These are phyloP conservation scores for Xylariaceae sp. DNA, from an alignment of 2,329 filamentous ascomycete genomes.

Conservation along the genomic window DNA sequence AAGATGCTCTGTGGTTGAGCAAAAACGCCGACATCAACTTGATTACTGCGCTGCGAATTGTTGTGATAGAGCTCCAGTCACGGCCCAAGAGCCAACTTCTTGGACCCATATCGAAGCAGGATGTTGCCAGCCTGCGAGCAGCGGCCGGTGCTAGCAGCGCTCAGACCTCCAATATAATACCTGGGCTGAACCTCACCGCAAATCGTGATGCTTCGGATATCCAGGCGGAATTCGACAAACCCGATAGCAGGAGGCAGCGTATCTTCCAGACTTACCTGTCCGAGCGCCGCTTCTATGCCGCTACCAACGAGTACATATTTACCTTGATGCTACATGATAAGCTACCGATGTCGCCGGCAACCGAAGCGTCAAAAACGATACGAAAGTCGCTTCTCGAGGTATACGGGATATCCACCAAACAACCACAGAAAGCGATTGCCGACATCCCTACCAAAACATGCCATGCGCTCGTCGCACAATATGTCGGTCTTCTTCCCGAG, in stretches of 20 bases:
- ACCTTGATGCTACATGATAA: slow-evolving; percentile 43
- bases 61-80: slow-evolving; percentile 77
- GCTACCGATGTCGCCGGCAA: slow-evolving; percentile 21
- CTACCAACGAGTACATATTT: slow-evolving; percentile 53
- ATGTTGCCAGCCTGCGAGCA: slow-evolving; percentile 69
- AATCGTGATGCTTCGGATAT: slow-evolving; percentile 50
- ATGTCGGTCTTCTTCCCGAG: slow-evolving; percentile 41
- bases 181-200: slow-evolving; percentile 43
- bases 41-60: slow-evolving; percentile 72
- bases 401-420: slow-evolving; percentile 30
- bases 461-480: slow-evolving; percentile 43
- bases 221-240: slow-evolving; percentile 55
- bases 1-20: slow-evolving; percentile 81
- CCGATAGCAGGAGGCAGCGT: slow-evolving; percentile 58
- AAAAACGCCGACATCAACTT: slow-evolving; percentile 73
- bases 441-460: slow-evolving; percentile 34
- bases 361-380: slow-evolving; percentile 25
- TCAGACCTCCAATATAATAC: slow-evolving; percentile 51
- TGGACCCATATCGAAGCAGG: slow-evolving; percentile 68
- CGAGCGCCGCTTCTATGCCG: slow-evolving; percentile 64
- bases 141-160: slow-evolving; percentile 61
- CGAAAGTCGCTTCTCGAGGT: slow-evolving; percentile 29
- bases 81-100: slow-evolving; percentile 68
- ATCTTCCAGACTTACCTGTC: slow-evolving; percentile 66
- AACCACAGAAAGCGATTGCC: slow-evolving; percentile 20